phyloP scores from a whole-genome alignment of 345 rosid genomes.

The Pseudoturritis turrita region DNA sequence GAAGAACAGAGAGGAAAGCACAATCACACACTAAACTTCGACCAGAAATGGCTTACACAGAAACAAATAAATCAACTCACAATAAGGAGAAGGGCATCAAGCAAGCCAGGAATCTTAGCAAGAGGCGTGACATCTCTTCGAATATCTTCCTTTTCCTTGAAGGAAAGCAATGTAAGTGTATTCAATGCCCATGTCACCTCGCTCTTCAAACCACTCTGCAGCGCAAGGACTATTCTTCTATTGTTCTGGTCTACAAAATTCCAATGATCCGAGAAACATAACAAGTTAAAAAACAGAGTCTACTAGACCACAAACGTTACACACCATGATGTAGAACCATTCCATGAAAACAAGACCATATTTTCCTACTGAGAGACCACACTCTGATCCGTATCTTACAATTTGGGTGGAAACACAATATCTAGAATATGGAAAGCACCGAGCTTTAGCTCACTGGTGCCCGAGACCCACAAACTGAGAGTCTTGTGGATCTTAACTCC shows the following conservation, averaged over 20 bases:
- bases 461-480: background rate
- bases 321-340: background rate
- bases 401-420: no score
- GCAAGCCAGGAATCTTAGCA: conserved; percentile 93
- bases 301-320: background rate
- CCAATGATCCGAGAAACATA: background rate
- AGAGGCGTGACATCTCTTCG: conserved; percentile 76
- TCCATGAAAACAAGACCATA: background rate
- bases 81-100: conserved; percentile 89
- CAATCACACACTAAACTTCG: background rate
- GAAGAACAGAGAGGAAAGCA: background rate
- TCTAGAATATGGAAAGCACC: background rate
- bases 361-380: background rate
- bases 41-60: background rate
- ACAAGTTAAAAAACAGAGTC: background rate
- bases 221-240: conserved; percentile 85
- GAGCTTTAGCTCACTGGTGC: background rate
- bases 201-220: conserved; percentile 95
- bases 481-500: background rate
- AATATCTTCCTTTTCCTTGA: conserved; percentile 88
- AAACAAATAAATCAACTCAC: conserved; percentile 40
- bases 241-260: conserved; percentile 63
- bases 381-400: no score
- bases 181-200: conserved; percentile 94
- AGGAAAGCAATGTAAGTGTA: conserved; percentile 85